Evolutionary conservation across 495 filamentous ascomycete species (phyloP).

Genomic region (Talaromyces wortmannii): DNA sequence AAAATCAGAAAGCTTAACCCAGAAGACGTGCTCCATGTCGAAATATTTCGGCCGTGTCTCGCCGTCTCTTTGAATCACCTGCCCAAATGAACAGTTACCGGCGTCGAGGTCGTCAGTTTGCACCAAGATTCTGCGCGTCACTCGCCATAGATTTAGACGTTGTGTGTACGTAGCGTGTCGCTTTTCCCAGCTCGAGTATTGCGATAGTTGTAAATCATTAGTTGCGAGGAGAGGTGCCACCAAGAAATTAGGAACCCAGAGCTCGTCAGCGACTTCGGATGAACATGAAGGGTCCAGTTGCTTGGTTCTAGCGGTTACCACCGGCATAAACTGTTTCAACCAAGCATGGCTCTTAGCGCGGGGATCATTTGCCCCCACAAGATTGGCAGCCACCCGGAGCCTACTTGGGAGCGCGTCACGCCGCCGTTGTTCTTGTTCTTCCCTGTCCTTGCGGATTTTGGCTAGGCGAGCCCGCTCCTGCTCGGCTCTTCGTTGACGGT

Average conservation of each 20-base stretch:
- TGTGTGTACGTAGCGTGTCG: slow-evolving; percentile 39
- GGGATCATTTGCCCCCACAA: slow-evolving; percentile 40
- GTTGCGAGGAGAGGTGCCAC: slow-evolving; percentile 69
- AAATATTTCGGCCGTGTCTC: slow-evolving; percentile 47
- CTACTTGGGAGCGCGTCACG: slow-evolving; percentile 49
- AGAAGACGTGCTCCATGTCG: slow-evolving; percentile 60
- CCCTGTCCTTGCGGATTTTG: slow-evolving; percentile 40
- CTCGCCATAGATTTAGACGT: slow-evolving; percentile 45
- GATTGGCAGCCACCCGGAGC: slow-evolving; percentile 40
- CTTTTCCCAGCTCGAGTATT: slow-evolving; percentile 67
- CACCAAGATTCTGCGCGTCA: slow-evolving; percentile 42
- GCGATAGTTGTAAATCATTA: slow-evolving; percentile 65
- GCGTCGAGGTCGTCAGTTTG: slow-evolving; percentile 34
- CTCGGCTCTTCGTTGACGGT: slow-evolving; percentile 45
- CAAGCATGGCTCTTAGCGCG: slow-evolving; percentile 35
- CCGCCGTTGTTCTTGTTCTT: slow-evolving; percentile 49
- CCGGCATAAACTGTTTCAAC: slow-evolving; percentile 44
- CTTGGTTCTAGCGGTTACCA: slow-evolving; percentile 40
- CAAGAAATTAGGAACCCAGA: slow-evolving; percentile 73
- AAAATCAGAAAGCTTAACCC: slow-evolving; percentile 75
- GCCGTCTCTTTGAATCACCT: slow-evolving; percentile 37
- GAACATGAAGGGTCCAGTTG: slow-evolving; percentile 39
- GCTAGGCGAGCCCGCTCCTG: slow-evolving; percentile 48
- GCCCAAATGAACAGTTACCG: slow-evolving; percentile 27
- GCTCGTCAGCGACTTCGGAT: slow-evolving; percentile 43